Base-by-base conservation (phyloP, 2,329 filamentous ascomycete species). In the Mariannaea elegans region DNA sequence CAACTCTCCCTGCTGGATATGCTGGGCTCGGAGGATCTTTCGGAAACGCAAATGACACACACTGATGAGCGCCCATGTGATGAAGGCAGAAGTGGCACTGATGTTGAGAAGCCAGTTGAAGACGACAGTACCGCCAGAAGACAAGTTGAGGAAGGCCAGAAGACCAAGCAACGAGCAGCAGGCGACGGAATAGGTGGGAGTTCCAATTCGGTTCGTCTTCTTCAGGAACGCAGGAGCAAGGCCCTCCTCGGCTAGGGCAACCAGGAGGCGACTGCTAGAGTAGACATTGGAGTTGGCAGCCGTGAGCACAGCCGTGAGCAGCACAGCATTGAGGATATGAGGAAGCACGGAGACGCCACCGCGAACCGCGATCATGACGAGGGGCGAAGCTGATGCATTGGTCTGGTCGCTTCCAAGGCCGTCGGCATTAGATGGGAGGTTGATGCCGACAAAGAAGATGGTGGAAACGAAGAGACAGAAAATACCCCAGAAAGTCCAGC, bases 231-330 rank as follows among this genome's bases (percentile, higher is more conserved):
- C 72, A 1, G 89, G 89, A 0, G 88, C 89, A 59, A 87, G 85
- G 39, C 85, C 83, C 54, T 89, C 86, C 39, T 87, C 78, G 31
- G 89, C 87, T 12, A 92, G 81, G 9, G 85, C 87, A 63, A 91
- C 82, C 32, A 92, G 80, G 38, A 90, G 88, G 21, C 90, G 87
- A 57, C 85, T 89, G 59, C 87, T 87, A 39, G 89, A 90, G 78
- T 91, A 92, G 59, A 93, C 83, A 76, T 91, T 91, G 13, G 90
- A 90, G 77, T 91, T 92, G 60, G 90, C 91, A 6, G 91, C 91
- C 0, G 90, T 92, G 66, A 93, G 86, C 7, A 93, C 91, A 3
- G 90, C 91, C 0, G 90, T 92, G 19, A 94, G 81, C 9, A 94
- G 85, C 7, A 93, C 87, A 14, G 87, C 90, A 75, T 94, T 94